Percentiles rank a stretch among this genome's conserved stretches.
Conservation (phyloP, 2,329 filamentous ascomycete species). For the Colletotrichum zoysiae region DNA sequence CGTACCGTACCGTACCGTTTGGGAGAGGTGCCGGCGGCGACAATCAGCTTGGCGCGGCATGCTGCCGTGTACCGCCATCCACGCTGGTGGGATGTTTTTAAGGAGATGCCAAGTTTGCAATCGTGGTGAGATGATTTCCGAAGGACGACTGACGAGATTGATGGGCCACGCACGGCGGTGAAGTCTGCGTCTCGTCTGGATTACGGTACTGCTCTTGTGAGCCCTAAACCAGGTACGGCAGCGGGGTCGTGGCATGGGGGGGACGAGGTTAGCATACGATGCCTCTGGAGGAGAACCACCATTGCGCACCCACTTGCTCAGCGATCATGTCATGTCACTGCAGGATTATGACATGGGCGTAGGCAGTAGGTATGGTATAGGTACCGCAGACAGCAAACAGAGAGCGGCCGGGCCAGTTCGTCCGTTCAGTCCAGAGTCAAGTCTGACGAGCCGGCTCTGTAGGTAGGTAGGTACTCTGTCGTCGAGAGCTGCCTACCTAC, state of each 20-base stretch:
- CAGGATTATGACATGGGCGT: conserved; percentile 13
- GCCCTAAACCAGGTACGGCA: conserved; percentile 8
- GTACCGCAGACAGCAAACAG: not conserved
- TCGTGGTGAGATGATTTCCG: conserved; percentile 34
- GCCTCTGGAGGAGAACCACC: not conserved
- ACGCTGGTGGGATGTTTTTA: conserved; percentile 26
- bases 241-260: not conserved
- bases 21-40: conserved; percentile 22
- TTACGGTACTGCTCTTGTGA: not conserved
- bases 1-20: not conserved
- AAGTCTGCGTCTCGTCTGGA: not conserved
- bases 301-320: conserved; percentile 15
- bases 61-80: conserved; percentile 25
- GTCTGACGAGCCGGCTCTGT: not conserved
- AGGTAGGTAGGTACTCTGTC: not conserved
- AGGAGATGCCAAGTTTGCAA: conserved; percentile 8
- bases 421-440: conserved; percentile 22
- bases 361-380: not conserved
- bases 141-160: not conserved
- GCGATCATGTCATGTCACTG: conserved; percentile 22
- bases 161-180: conserved; percentile 12
- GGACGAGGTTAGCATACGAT: not conserved
- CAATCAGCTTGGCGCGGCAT: conserved; percentile 34
- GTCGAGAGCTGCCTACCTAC: conserved; percentile 16
- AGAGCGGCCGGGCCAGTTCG: conserved; percentile 6